These are phyloP conservation scores for Incumbomyces delicatus DNA, from an alignment of 2,329 filamentous ascomycete species.

Conservation along the genomic window DNA sequence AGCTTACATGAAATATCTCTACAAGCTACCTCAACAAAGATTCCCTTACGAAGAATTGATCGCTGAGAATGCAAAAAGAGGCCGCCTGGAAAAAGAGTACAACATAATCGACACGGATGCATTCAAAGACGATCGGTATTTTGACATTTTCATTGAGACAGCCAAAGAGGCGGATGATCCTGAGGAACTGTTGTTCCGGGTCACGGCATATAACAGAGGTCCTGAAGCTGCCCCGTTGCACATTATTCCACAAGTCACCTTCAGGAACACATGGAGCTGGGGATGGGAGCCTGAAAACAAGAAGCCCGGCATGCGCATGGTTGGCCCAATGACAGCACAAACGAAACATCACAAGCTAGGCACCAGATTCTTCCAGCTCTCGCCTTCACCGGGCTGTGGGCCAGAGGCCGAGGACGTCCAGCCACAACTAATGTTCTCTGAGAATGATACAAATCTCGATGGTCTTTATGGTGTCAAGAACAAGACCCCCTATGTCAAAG, in stretches of 20 bases:
- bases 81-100: conserved; percentile 73
- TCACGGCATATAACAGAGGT: conserved; percentile 93
- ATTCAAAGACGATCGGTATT: conserved; percentile 85
- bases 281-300: conserved; percentile 64
- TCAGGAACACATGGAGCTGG: conserved; percentile 96
- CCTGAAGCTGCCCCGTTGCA: conserved; percentile 83
- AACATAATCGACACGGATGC: conserved; percentile 81
- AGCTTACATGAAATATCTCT: conserved; percentile 94
- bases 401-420: conserved; percentile 70
- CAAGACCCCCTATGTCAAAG: conserved; percentile 77
- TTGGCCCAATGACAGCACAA: conserved; percentile 58
- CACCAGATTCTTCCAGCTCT: conserved; percentile 71
- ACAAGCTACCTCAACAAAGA: conserved; percentile 87
- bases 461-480: conserved; percentile 70
- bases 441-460: conserved; percentile 87
- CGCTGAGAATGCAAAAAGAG: conserved; percentile 69
- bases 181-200: conserved; percentile 84
- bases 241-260: conserved; percentile 92
- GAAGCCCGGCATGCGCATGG: conserved; percentile 67
- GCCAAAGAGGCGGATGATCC: conserved; percentile 89
- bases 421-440: conserved; percentile 80
- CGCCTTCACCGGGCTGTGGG: conserved; percentile 79
- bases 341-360: conserved; percentile 74
- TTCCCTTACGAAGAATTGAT: conserved; percentile 89
- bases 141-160: conserved; percentile 94